Evolutionary conservation across 441 rosid genomes (phyloP), one percentile per base, ranked within the genome.

Genomic region (Daphne laureola): DNA sequence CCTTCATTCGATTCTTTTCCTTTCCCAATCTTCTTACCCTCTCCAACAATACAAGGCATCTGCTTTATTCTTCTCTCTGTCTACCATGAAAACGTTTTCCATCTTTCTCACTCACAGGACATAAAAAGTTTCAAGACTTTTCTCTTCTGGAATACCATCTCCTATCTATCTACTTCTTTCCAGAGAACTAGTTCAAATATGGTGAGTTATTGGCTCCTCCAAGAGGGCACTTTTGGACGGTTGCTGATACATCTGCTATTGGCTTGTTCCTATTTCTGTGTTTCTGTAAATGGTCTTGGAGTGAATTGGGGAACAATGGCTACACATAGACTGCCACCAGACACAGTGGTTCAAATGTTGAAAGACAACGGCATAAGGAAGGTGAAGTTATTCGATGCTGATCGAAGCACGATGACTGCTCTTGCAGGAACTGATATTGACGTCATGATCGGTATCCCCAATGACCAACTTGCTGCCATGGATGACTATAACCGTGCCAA

Each of bases 261-360:
- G 65, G 66, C 70, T 40, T 59, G 46, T 38, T 63, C 67, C 46
- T 58, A 7, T 35, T 51, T 26, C 14, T 43, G 43, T 51, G 35
- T 18, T 4, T 21, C 38, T 9, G 87, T 73, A 17, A 46, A 79
- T 42, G 87, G 84, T 40, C 67, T 89, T 7, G 97, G 98, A 43
- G 87, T 93, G 41, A 93, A 93, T 46, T 93, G 97, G 98, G 98
- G 97, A 27, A 89, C 96, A 9, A 77, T 75, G 81, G 95, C 97
- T 17, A 65, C 72, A 6, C 95, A 87, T 53, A 65, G 74, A 55
- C 57, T 93, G 54, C 83, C 86, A 2, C 84, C 96, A 0, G 65
- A 72, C 40, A 78, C 84, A 3, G 88, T 89, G 47, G 96, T 89
- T 15, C 79, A 82, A 63, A 76, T 89, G 88, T 54, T 93, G 53